phyloP scores from a whole-genome alignment of 805 yeast species.

The Priceomyces fermenticarens region DNA sequence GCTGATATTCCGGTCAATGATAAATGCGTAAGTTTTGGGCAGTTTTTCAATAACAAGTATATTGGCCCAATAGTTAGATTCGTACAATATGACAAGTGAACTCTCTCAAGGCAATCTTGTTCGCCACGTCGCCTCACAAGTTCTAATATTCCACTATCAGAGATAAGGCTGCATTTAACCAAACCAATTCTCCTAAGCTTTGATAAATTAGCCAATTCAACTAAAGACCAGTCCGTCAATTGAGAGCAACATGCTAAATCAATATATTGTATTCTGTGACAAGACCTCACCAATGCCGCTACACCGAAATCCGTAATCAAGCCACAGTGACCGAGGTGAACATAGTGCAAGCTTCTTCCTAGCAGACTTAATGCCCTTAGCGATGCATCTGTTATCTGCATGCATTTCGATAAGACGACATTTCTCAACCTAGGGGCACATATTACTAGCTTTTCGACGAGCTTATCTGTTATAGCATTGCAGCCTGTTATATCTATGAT shows the following conservation, averaged over 20 bases:
- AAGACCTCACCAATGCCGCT: conserved; percentile 63
- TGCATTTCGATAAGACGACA: conserved; percentile 86
- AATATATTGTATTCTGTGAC: conserved; percentile 85
- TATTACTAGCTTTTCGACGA: conserved; percentile 66
- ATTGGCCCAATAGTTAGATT: conserved; percentile 78
- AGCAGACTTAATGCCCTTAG: conserved; percentile 66
- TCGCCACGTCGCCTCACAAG: conserved; percentile 65
- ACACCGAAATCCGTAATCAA: conserved; percentile 90
- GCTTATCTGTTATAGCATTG: conserved; percentile 71
- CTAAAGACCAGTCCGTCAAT: conserved; percentile 77
- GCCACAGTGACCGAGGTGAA: conserved; percentile 92
- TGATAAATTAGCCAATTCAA: conserved; percentile 72
- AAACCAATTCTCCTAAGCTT: conserved; percentile 86
- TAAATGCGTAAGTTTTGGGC: conserved; percentile 85
- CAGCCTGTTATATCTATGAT: conserved; percentile 85
- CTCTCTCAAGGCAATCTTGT: conserved; percentile 84
- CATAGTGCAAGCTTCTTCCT: conserved; percentile 78
- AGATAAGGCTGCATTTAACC: conserved; percentile 85
- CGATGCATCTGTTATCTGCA: conserved; percentile 79
- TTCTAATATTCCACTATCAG: conserved; percentile 76
- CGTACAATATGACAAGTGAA: conserved; percentile 89
- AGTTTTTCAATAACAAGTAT: conserved; percentile 65
- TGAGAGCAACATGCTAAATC: conserved; percentile 94
- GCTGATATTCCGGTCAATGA: conserved; percentile 89
- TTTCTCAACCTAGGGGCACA: conserved; percentile 85